Percentiles rank a stretch among this genome's conserved stretches.
phyloP scores from a whole-genome alignment of 1,139 yeast genomes.

The Candida sp. region DNA sequence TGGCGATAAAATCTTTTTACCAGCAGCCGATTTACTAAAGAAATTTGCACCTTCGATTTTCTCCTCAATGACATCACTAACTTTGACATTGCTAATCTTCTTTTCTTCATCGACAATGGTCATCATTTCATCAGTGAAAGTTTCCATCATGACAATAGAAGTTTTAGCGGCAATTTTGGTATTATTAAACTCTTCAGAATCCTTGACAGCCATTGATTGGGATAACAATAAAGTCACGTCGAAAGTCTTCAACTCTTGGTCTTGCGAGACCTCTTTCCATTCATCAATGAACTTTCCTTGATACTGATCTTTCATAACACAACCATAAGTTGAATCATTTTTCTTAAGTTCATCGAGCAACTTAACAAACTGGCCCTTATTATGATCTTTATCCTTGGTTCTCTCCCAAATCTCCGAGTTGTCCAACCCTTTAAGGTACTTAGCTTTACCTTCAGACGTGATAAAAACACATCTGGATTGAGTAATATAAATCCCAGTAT shows the following conservation, averaged over 20 bases:
- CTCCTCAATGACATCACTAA: slow-evolving; percentile 76
- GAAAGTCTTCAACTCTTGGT: slow-evolving; percentile 33
- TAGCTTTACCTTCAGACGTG: slow-evolving; percentile 87
- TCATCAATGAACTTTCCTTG: slow-evolving; percentile 83
- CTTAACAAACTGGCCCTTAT: slow-evolving; percentile 61
- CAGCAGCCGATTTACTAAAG: slow-evolving; percentile 59
- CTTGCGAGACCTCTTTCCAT: slow-evolving; percentile 62
- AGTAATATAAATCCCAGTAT: slow-evolving; percentile 72
- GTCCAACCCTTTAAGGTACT: slow-evolving; percentile 60
- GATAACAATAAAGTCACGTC: slow-evolving; percentile 59
- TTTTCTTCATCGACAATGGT: slow-evolving; percentile 83
- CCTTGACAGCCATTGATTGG: slow-evolving; percentile 68
- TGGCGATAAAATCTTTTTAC: slow-evolving; percentile 47
- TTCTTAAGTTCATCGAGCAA: slow-evolving; percentile 49
- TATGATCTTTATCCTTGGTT: slow-evolving; percentile 77
- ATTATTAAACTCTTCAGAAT: slow-evolving; percentile 68
- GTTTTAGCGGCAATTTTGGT: slow-evolving; percentile 74
- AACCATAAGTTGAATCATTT: slow-evolving; percentile 55
- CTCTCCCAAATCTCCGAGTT: slow-evolving; percentile 71
- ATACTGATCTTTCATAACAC: slow-evolving; percentile 68
- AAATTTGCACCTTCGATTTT: slow-evolving; percentile 78
- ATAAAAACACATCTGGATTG: slow-evolving; percentile 60
- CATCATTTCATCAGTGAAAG: slow-evolving; percentile 87
- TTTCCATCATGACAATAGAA: slow-evolving; percentile 77
- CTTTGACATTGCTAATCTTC: slow-evolving; percentile 66